Percentiles rank a stretch among this genome's conserved stretches.
Evolutionary conservation across 306 rosid genomes (phyloP).

Genomic region (Corylus avellana): DNA sequence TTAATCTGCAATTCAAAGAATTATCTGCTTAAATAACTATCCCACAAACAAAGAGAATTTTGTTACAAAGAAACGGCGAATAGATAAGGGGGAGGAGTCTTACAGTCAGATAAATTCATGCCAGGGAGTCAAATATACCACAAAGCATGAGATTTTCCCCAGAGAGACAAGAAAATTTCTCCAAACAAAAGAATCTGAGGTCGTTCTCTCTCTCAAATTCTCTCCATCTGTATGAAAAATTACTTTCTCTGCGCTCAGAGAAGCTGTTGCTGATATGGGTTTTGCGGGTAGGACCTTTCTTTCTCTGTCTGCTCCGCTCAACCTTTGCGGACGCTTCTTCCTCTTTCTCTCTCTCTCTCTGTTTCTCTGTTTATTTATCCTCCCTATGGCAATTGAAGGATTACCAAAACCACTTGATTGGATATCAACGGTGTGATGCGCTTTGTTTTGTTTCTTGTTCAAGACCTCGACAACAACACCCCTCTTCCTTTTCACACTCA

Average conservation of each 20-base stretch:
- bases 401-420: conserved; percentile 39
- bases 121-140: background rate
- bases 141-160: background rate
- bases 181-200: conserved; percentile 30
- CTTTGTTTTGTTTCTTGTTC: background rate
- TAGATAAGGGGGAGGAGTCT: conserved; percentile 25
- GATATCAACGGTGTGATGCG: conserved; percentile 25
- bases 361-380: conserved; percentile 32
- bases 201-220: conserved; percentile 27
- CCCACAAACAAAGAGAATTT: conserved; percentile 3
- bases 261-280: conserved; percentile 3
- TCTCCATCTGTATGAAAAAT: background rate
- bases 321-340: conserved; percentile 27
- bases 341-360: background rate
- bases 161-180: background rate
- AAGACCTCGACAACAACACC: background rate
- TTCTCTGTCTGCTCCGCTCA: conserved; percentile 11
- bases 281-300: background rate
- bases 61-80: conserved; percentile 9
- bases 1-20: conserved; percentile 6
- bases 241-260: background rate
- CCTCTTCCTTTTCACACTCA: background rate
- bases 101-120: conserved; percentile 39
- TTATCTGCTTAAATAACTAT: conserved; percentile 11
- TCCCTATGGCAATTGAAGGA: conserved; percentile 21